Conservation (phyloP, 768 basidiomycete genomes). For the Termitomyces sp. region DNA sequence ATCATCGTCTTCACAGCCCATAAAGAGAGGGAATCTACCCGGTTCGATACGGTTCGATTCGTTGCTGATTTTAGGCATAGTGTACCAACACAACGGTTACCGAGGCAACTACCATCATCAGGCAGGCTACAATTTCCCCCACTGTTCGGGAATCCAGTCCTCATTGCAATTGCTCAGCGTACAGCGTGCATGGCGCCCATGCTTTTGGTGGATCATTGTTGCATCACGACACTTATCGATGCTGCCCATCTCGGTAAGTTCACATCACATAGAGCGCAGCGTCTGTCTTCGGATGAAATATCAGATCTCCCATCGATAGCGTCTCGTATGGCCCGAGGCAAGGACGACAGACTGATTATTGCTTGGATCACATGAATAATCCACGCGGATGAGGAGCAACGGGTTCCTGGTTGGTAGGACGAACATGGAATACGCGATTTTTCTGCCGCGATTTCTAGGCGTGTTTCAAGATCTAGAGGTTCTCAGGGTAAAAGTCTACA, state of each 20-base stretch:
- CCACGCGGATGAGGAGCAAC: neutral
- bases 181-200: slow-evolving; percentile 1
- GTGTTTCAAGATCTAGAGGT: neutral
- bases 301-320: slow-evolving; percentile 10
- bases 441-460: slow-evolving; percentile 12
- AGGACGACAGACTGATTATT: slow-evolving; percentile 1
- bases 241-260: neutral
- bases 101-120: slow-evolving; percentile 19
- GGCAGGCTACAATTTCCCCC: slow-evolving; percentile 2
- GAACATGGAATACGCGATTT: slow-evolving; percentile 8
- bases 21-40: neutral
- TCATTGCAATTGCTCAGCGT: neutral
- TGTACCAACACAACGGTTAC: slow-evolving; percentile 19
- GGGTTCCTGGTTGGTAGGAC: slow-evolving; percentile 14
- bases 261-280: neutral
- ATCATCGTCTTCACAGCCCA: neutral
- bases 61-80: slow-evolving; percentile 8
- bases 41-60: slow-evolving; percentile 10
- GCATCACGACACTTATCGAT: slow-evolving; percentile 7
- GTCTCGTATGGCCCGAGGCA: neutral
- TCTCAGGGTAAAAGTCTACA: neutral
- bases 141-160: slow-evolving; percentile 10
- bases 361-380: slow-evolving; percentile 1
- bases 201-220: neutral
- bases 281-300: neutral